Evolutionary conservation across 371 early-diverging fungal species (phyloP).

Genomic region (Blakeslea trispora): DNA sequence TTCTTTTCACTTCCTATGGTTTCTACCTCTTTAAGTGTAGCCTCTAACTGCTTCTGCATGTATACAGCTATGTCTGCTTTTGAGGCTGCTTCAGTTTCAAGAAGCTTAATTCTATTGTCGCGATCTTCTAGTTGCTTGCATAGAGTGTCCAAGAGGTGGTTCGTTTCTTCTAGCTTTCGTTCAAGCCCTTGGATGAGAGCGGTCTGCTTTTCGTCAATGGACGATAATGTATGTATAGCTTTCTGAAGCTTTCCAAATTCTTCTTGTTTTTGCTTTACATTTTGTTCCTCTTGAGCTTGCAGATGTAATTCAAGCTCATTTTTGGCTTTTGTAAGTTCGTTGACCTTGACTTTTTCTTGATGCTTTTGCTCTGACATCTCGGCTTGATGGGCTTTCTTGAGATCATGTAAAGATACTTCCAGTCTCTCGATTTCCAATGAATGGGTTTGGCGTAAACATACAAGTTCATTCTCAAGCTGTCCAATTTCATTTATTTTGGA

Average conservation of each 20-base stretch:
- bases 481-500: conserved; percentile 31
- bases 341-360: conserved; percentile 3
- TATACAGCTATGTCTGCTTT: conserved; percentile 23
- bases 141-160: conserved; percentile 24
- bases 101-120: conserved; percentile 24
- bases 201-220: conserved; percentile 47
- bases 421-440: conserved; percentile 19
- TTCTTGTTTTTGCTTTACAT: conserved; percentile 18
- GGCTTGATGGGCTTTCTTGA: conserved; percentile 12
- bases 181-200: conserved; percentile 40
- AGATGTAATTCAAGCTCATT: conserved; percentile 19
- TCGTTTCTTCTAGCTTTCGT: conserved; percentile 40
- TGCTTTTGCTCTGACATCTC: background rate
- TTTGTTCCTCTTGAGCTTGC: conserved; percentile 30
- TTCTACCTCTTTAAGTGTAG: conserved; percentile 31
- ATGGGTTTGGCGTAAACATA: conserved; percentile 25
- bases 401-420: conserved; percentile 7
- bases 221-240: conserved; percentile 28
- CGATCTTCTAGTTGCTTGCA: conserved; percentile 35
- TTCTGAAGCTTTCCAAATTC: conserved; percentile 33
- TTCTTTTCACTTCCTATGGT: conserved; percentile 37
- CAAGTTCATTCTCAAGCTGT: conserved; percentile 21
- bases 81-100: conserved; percentile 28
- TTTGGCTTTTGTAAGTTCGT: conserved; percentile 10
- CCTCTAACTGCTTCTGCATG: conserved; percentile 29